Percentiles rank a stretch among this genome's conserved stretches.
These are phyloP conservation scores for Casuarina cunninghamiana DNA, from an alignment of 306 rosid genomes.

Conservation along the genomic window DNA sequence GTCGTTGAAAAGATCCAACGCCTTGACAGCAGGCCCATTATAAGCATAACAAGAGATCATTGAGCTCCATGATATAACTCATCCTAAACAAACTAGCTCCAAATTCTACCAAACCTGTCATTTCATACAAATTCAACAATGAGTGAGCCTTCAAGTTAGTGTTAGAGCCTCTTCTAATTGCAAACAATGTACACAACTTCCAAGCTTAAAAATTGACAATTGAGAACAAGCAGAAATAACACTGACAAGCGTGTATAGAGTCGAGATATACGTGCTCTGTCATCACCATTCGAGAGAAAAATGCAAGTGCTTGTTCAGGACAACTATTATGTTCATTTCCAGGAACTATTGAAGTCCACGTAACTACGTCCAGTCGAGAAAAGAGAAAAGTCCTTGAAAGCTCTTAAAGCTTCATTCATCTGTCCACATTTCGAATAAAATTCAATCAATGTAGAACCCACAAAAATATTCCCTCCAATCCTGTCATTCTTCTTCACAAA, in stretches of 20 bases:
- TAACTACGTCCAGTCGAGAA: conserved; percentile 54
- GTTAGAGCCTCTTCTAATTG: conserved; percentile 46
- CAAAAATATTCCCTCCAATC: conserved; percentile 55
- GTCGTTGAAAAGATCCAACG: conserved; percentile 53
- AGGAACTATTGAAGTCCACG: conserved; percentile 67
- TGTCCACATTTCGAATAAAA: conserved; percentile 65
- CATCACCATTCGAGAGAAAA: conserved; percentile 55
- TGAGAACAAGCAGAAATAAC: conserved; percentile 69
- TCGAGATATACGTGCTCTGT: conserved; percentile 41
- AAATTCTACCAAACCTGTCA: conserved; percentile 46
- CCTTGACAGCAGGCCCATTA: conserved; percentile 51
- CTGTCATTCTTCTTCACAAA: conserved; percentile 46
- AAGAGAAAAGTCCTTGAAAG: conserved; percentile 48
- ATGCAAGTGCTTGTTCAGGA: conserved; percentile 43
- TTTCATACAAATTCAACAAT: conserved; percentile 60
- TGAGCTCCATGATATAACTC: conserved; percentile 81
- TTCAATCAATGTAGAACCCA: conserved; percentile 68
- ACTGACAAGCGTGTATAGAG: conserved; percentile 65
- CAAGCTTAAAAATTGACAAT: conserved; percentile 46
- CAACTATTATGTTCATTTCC: conserved; percentile 45
- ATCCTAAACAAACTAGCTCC: conserved; percentile 56
- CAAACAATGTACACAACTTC: conserved; percentile 66
- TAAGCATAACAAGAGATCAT: conserved; percentile 74
- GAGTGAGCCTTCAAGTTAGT: conserved; percentile 46
- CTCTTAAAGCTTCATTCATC: conserved; percentile 54